A percentile compares a stretch with the other conserved stretches of the same genome.
Conservation (phyloP, 805 yeast species). For the Sugiyamaella floridensis region DNA sequence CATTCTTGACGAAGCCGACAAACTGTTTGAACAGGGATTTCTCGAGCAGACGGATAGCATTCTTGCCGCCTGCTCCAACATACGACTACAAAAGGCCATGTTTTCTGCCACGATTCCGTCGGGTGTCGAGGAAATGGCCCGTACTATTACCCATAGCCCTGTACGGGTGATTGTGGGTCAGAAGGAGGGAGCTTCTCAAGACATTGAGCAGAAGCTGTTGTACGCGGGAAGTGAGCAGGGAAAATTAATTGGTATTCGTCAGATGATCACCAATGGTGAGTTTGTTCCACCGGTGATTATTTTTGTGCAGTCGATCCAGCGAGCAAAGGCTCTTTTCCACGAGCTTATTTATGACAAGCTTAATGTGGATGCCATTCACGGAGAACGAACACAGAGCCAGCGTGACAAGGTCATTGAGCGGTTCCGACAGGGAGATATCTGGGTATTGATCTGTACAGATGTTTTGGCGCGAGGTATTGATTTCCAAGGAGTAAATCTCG, state of each 20-base stretch:
- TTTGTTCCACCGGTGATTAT: constrained; percentile 90
- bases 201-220: constrained; percentile 74
- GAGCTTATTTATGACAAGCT: constrained; percentile 86
- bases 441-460: constrained; percentile 97
- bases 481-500: constrained; percentile 90
- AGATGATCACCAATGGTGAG: constrained; percentile 65
- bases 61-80: constrained; percentile 45
- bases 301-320: constrained; percentile 80
- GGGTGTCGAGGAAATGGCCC: constrained; percentile 81
- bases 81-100: constrained; percentile 58
- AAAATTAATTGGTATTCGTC: constrained; percentile 85
- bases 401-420: constrained; percentile 77
- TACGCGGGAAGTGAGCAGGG: constrained; percentile 95
- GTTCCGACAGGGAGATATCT: constrained; percentile 82
- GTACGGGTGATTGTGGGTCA: constrained; percentile 84
- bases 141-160: constrained; percentile 76
- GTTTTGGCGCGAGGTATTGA: constrained; percentile 95
- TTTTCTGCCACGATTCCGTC: constrained; percentile 96
- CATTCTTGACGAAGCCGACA: constrained; percentile 94
- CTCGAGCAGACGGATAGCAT: constrained; percentile 87
- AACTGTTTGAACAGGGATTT: constrained; percentile 75
- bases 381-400: constrained; percentile 85
- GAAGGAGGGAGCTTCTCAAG: constrained; percentile 83
- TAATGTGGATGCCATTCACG: constrained; percentile 93
- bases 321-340: constrained; percentile 93